Evolutionary conservation across 1,284 basidiomycete genomes (phyloP), one percentile per base, ranked within the genome.

Genomic region (Vanrija humicola): DNA sequence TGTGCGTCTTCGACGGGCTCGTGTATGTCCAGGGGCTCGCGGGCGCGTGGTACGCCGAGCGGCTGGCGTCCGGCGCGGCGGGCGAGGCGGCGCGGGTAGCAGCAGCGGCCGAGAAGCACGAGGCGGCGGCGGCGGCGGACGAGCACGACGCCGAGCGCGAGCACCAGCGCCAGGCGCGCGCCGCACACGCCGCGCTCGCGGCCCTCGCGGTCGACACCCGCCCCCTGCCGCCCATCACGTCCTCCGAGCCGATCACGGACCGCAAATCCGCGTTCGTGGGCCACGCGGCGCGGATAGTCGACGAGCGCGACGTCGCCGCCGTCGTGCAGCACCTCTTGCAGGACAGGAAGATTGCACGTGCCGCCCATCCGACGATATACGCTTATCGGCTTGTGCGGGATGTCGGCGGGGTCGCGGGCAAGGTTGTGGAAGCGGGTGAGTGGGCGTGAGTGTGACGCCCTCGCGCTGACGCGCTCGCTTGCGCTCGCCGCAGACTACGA

Each of bases 1-100:
- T 90, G 14, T 90, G 88, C 66, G 88, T 94, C 15, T 95, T 94
- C 69, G 91, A 95, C 63, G 90, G 91, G 10, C 76, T 93, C 10
- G 86, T 90, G 67, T 85, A 82, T 69, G 84, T 88, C n/a, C 77
- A 87, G 44, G 84, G 88, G 49, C 79, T 81, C 25, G 86, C 84
- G 55, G 78, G 80, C 38, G 68, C 72, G 44, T 93, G 90, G 90
- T 88, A 90, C 65, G 80, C 82, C 54, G 82, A 83, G 4, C 83
- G 80, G 25, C 76, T 88, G 12, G 83, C 77, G 56, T 78, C 77
- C 44, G 83, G 83, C 43, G 82, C 79, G 45, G 82, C 78, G 0
- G 82, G 81, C 0, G 84, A 86, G 55, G 69, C 86, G 21, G 58
- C 82, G 26, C 79, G 86, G 48, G 85, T 84, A 56, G 84, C 28